Conservation (phyloP, 2,329 filamentous ascomycete genomes). For the Venturia effusa region DNA sequence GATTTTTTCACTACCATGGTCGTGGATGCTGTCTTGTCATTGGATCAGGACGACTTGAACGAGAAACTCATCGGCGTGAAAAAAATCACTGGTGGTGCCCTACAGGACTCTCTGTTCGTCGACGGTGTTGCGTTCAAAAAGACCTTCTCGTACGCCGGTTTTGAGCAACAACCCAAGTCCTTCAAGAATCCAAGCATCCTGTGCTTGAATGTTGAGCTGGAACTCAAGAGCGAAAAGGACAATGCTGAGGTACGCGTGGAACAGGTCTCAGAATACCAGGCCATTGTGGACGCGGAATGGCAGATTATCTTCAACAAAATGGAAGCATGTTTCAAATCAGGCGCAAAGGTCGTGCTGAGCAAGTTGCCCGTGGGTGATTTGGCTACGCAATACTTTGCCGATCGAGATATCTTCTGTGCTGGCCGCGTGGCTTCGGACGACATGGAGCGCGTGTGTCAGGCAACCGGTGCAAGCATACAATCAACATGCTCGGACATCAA, state of each 20-base stretch:
- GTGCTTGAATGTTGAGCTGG: constrained; percentile 93
- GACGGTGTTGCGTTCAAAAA: constrained; percentile 99
- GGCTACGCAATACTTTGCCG: constrained; percentile 94
- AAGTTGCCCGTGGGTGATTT: constrained; percentile 96
- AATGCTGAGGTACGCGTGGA: constrained; percentile 97
- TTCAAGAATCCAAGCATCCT: constrained; percentile 94
- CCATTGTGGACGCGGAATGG: constrained; percentile 98
- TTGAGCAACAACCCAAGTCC: constrained; percentile 96
- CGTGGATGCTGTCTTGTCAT: constrained; percentile 86
- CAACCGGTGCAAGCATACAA: constrained; percentile 83
- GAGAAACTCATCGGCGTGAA: constrained; percentile 97
- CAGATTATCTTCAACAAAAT: constrained; percentile 99
- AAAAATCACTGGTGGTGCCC: constrained; percentile 91
- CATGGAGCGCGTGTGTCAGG: constrained; percentile 91
- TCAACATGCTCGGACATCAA: constrained; percentile 96
- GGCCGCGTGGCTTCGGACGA: constrained; percentile 86
- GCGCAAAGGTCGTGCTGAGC: constrained; percentile 93
- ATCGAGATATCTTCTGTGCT: constrained; percentile 96
- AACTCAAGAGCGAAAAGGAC: constrained; percentile 98
- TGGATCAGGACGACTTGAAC: constrained; percentile 95
- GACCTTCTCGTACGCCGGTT: constrained; percentile 97
- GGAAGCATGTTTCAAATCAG: constrained; percentile 85
- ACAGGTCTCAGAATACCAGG: constrained; percentile 98
- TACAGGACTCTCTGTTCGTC: constrained; percentile 93
- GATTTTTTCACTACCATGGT: constrained; percentile 99